phyloP scores from a whole-genome alignment of 345 rosid species.

The Balakata baccata region DNA sequence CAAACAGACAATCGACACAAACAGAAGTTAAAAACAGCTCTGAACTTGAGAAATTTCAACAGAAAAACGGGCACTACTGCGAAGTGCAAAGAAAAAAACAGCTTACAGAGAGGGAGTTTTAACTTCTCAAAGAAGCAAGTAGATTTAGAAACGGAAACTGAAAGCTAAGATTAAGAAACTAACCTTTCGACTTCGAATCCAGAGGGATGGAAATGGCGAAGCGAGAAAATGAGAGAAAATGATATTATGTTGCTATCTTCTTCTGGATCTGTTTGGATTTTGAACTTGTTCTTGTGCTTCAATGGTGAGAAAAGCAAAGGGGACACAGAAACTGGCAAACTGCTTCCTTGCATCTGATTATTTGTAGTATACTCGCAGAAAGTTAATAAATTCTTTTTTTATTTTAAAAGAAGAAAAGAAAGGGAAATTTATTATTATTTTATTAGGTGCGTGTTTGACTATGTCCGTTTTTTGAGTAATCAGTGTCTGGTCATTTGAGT shows the following conservation, averaged over 20 bases:
- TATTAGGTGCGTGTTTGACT: too few relatives aligned
- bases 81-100: too few relatives aligned
- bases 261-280: conserved; percentile 6
- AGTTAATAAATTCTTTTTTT: too few relatives aligned
- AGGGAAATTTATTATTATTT: too few relatives aligned
- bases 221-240: not conserved
- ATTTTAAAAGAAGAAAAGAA: too few relatives aligned
- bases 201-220: not conserved
- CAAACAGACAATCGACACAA: not conserved
- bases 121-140: not conserved
- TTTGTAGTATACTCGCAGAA: too few relatives aligned
- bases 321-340: not conserved
- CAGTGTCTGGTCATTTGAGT: too few relatives aligned
- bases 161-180: not conserved
- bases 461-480: too few relatives aligned
- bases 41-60: not conserved
- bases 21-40: not conserved
- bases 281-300: not conserved
- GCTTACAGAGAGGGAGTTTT: not conserved
- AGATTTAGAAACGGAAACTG: too few relatives aligned
- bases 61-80: too few relatives aligned
- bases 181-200: not conserved
- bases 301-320: conserved; percentile 3
- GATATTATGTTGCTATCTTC: too few relatives aligned
- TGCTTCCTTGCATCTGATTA: too few relatives aligned